Evolutionary conservation across 805 yeast genomes (phyloP).

Genomic region (Candida endomychidarum): DNA sequence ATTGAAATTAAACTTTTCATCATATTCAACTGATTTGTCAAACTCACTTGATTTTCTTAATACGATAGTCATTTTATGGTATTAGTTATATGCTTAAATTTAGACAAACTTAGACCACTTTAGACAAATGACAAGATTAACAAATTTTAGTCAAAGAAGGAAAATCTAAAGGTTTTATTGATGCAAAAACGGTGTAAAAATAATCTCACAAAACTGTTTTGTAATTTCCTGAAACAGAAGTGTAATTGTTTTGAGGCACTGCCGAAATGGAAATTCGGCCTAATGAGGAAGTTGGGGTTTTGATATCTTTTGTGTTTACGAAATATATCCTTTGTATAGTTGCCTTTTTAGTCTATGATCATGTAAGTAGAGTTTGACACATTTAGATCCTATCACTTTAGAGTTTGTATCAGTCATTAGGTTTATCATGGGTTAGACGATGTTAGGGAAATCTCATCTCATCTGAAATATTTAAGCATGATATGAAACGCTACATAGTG

Average conservation of each 20-base stretch:
- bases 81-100: too few relatives aligned
- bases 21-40: neutral
- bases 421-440: too few relatives aligned
- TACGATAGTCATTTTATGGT: slow-evolving; percentile 1
- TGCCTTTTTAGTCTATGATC: neutral
- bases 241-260: neutral
- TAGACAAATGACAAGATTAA: too few relatives aligned
- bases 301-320: neutral
- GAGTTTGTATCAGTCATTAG: too few relatives aligned
- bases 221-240: slow-evolving; percentile 5
- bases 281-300: neutral
- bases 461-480: too few relatives aligned
- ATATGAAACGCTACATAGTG: too few relatives aligned
- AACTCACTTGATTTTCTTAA: slow-evolving; percentile 1
- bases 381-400: too few relatives aligned
- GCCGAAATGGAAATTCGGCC: neutral
- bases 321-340: neutral
- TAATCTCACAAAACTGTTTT: slow-evolving; percentile 5
- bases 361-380: neutral
- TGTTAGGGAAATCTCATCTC: too few relatives aligned
- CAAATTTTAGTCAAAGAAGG: neutral
- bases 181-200: neutral
- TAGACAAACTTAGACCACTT: too few relatives aligned
- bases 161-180: neutral
- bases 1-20: neutral